phyloP scores from a whole-genome alignment of 1,284 basidiomycete genomes.

The Rhodotorula sp. region DNA sequence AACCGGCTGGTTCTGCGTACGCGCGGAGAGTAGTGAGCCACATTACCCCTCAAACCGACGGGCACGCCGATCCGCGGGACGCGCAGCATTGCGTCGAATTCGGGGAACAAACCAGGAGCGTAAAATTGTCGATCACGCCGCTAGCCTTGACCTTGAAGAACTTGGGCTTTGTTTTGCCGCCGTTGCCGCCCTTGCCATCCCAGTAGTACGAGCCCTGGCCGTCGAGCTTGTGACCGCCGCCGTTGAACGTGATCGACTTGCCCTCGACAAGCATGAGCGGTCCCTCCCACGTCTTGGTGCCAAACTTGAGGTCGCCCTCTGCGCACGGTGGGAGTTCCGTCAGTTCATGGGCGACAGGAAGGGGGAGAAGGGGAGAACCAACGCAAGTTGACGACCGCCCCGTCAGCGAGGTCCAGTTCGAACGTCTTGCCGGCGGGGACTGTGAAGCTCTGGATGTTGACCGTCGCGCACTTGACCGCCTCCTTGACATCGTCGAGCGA shows the following conservation, averaged over 20 bases:
- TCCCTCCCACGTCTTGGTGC: not conserved
- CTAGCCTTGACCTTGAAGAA: slow-evolving; percentile 22
- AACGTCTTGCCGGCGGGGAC: slow-evolving; percentile 17
- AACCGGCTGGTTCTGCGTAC: not conserved
- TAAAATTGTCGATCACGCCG: slow-evolving; percentile 29
- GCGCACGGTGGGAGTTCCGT: too few relatives aligned
- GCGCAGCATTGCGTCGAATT: too few relatives aligned
- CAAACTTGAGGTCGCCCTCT: slow-evolving; percentile 17
- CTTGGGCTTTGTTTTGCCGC: slow-evolving; percentile 22
- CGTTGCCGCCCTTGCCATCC: slow-evolving; percentile 39
- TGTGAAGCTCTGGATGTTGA: slow-evolving; percentile 9
- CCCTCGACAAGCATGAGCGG: slow-evolving; percentile 16
- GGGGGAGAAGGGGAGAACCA: not conserved
- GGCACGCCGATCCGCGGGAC: too few relatives aligned
- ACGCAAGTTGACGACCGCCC: slow-evolving; percentile 7
- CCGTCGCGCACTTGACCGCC: slow-evolving; percentile 40
- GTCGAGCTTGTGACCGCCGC: slow-evolving; percentile 37
- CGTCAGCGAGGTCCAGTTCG: slow-evolving; percentile 2
- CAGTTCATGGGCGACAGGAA: not conserved
- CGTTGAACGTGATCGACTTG: slow-evolving; percentile 37
- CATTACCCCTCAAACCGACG: too few relatives aligned
- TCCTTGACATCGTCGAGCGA: slow-evolving; percentile 31
- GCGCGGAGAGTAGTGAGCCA: not conserved
- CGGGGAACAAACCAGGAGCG: slow-evolving; percentile 1
- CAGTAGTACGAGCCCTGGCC: slow-evolving; percentile 36